These are phyloP conservation scores for Suillus discolor DNA, from an alignment of 768 basidiomycete species.

Conservation along the genomic window DNA sequence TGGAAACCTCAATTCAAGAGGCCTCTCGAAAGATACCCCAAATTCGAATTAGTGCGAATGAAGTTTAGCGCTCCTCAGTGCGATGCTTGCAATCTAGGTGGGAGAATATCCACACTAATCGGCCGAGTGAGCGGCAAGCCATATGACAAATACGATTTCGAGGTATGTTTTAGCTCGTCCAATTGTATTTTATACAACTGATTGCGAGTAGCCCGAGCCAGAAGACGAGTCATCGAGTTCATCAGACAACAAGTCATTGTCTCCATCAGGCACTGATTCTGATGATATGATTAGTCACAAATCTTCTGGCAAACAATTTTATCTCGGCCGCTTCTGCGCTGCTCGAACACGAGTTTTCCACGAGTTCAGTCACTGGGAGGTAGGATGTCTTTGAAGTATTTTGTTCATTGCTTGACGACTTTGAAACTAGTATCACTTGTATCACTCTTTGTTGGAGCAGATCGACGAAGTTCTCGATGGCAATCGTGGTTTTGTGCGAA, in stretches of 20 bases:
- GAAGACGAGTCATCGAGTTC: conserved; percentile 27
- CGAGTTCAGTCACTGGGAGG: conserved; percentile 83
- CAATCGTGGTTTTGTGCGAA: conserved; percentile 53
- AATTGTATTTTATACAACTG: neutral
- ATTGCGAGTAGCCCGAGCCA: conserved; percentile 10
- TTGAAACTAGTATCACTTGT: conserved; percentile 59
- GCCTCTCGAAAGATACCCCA: conserved; percentile 65
- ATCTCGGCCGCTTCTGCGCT: conserved; percentile 83
- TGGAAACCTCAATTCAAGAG: conserved; percentile 76
- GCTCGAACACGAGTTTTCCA: conserved; percentile 69
- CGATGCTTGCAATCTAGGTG: conserved; percentile 81
- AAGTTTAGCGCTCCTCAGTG: conserved; percentile 65
- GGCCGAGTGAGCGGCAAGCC: conserved; percentile 65
- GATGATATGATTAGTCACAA: conserved; percentile 16
- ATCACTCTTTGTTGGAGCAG: conserved; percentile 57
- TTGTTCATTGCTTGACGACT: conserved; percentile 10
- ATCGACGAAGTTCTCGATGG: conserved; percentile 53
- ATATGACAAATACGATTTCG: conserved; percentile 75
- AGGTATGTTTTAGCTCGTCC: conserved; percentile 37
- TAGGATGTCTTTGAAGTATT: conserved; percentile 31
- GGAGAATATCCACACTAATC: conserved; percentile 62
- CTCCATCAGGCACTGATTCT: conserved; percentile 28
- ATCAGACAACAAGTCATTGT: conserved; percentile 29
- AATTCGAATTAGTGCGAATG: conserved; percentile 54
- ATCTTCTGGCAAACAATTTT: conserved; percentile 40